These are phyloP conservation scores for Aspergillus latus DNA, from an alignment of 2,329 filamentous ascomycete genomes.

Conservation along the genomic window DNA sequence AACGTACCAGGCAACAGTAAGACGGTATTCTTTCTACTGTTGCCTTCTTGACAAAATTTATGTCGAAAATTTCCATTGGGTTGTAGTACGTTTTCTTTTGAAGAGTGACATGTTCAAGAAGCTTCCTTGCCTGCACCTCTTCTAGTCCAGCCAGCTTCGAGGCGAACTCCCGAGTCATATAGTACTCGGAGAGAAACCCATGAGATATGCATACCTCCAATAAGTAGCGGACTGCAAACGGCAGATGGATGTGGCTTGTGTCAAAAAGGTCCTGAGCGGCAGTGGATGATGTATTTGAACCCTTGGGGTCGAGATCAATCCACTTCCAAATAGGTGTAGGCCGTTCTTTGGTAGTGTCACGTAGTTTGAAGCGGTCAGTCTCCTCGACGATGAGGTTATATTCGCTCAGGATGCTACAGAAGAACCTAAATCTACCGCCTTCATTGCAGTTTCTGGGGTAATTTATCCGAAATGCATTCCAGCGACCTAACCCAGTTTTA, in stretches of 20 bases:
- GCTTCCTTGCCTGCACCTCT: conserved; percentile 56
- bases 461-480: conserved; percentile 60
- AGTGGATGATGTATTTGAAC: conserved; percentile 30
- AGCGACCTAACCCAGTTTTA: conserved; percentile 49
- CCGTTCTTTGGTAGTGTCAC: conserved; percentile 29
- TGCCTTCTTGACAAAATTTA: conserved; percentile 46
- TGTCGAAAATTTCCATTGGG: conserved; percentile 71
- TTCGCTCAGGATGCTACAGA: conserved; percentile 62
- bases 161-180: conserved; percentile 67
- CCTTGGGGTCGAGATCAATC: conserved; percentile 37
- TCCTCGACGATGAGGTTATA: conserved; percentile 65
- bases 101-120: conserved; percentile 74
- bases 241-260: conserved; percentile 47
- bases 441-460: conserved; percentile 40
- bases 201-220: conserved; percentile 91
- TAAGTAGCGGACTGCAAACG: conserved; percentile 79
- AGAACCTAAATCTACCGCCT: conserved; percentile 39
- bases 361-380: conserved; percentile 42
- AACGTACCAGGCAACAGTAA: conserved; percentile 74
- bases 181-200: conserved; percentile 73
- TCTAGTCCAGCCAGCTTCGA: conserved; percentile 56
- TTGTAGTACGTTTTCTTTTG: conserved; percentile 62
- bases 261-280: conserved; percentile 38
- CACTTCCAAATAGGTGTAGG: conserved; percentile 39
- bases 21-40: conserved; percentile 58